Conservation (phyloP, 2,329 filamentous ascomycete genomes). For the Neopestalotiopsis clavispora region DNA sequence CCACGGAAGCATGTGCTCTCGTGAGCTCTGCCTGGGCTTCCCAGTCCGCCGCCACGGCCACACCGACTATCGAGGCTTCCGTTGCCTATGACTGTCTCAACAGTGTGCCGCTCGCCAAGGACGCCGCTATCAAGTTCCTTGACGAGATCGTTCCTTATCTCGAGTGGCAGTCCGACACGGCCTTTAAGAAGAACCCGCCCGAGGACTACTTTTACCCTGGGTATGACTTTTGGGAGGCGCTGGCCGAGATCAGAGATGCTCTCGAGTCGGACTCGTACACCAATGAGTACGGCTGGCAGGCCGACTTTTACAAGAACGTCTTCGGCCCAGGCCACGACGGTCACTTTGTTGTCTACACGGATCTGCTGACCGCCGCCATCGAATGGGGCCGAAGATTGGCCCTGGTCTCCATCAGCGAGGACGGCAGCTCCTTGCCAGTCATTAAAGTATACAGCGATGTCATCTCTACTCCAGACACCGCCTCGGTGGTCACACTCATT, state of each 20-base stretch:
- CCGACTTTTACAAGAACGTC: constrained; percentile 42
- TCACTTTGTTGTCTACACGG: constrained; percentile 46
- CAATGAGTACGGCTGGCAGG: constrained; percentile 47
- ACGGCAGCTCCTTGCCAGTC: constrained; percentile 33
- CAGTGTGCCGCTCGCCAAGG: constrained; percentile 45
- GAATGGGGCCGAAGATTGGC: constrained; percentile 38
- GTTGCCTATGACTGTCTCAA: constrained; percentile 46
- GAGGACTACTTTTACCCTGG: constrained; percentile 42
- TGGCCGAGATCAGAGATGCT: constrained; percentile 37
- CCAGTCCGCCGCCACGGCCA: constrained; percentile 32
- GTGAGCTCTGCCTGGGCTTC: constrained; percentile 36
- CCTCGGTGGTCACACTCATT: constrained; percentile 34
- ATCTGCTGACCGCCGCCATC: constrained; percentile 42
- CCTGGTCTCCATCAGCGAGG: constrained; percentile 36
- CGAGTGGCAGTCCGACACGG: constrained; percentile 45
- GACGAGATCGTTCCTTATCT: constrained; percentile 45
- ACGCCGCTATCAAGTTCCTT: constrained; percentile 43
- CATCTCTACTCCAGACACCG: constrained; percentile 32
- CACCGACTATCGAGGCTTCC: constrained; percentile 40
- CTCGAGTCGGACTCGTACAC: constrained; percentile 39
- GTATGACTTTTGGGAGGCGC: constrained; percentile 42
- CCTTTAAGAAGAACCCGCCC: constrained; percentile 44
- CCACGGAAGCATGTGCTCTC: constrained; percentile 33
- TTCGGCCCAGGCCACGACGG: constrained; percentile 46
- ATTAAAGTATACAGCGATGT: constrained; percentile 39